Evolutionary conservation across 768 basidiomycete species (phyloP).

Genomic region (Sarcodon sp.): DNA sequence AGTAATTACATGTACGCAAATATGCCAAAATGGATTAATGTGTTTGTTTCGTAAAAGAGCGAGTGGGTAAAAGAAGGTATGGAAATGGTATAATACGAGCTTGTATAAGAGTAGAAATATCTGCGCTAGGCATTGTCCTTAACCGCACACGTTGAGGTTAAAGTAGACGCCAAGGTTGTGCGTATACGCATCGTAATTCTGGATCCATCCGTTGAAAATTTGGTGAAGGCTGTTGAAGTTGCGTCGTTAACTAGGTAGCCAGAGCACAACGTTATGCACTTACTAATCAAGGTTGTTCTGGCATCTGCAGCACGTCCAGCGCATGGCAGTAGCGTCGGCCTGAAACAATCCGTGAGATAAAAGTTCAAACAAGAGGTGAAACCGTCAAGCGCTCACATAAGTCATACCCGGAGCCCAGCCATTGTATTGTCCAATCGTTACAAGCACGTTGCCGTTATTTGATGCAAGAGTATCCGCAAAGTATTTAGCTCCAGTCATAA

Average conservation of each 20-base stretch:
- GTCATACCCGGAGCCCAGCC: conserved; percentile 57
- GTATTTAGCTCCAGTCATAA: conserved; percentile 49
- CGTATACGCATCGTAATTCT: conserved; percentile 40
- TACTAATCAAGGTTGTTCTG: conserved; percentile 87
- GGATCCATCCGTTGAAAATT: conserved; percentile 61
- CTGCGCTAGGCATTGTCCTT: too few species aligned
- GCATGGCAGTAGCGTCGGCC: conserved; percentile 43
- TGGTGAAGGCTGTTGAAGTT: conserved; percentile 42
- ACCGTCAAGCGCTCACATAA: conserved; percentile 23
- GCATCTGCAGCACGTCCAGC: conserved; percentile 45
- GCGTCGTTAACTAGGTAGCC: conserved; percentile 1
- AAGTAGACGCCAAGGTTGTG: conserved; percentile 45
- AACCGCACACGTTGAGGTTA: conserved; percentile 35
- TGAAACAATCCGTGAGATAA: conserved; percentile 8
- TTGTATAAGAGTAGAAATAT: too few species aligned
- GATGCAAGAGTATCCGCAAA: conserved; percentile 36
- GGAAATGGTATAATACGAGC: too few species aligned
- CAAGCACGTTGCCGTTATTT: conserved; percentile 40
- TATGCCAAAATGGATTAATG: too few species aligned
- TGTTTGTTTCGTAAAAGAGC: too few species aligned
- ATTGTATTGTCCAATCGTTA: conserved; percentile 62
- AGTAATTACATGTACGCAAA: too few species aligned
- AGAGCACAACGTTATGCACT: conserved; percentile 14
- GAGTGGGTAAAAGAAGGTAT: too few species aligned
- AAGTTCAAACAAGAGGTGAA: not conserved